Base-by-base conservation (phyloP, 371 early-diverging fungal genomes). In the Paraphysoderma sedebokerense region DNA sequence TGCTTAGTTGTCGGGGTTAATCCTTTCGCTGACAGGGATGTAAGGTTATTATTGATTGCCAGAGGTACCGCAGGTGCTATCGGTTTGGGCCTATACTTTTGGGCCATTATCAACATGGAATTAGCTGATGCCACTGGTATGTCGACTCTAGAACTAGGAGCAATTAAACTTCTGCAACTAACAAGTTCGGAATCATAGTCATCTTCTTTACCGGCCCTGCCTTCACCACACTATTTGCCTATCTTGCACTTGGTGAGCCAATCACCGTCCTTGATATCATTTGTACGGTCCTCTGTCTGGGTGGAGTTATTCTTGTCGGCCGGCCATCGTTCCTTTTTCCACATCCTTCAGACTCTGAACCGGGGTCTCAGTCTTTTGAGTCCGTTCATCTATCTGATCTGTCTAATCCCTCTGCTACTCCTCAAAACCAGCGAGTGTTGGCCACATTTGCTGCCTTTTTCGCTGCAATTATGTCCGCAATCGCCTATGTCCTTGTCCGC, bases 151-250 rank as follows among this genome's bases (percentile, higher is more conserved):
- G n/a, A n/a, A n/a, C n/a, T n/a, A n/a, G n/a, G n/a, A n/a, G n/a
- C n/a, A n/a, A n/a, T n/a, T n/a, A n/a, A n/a, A n/a, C n/a, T n/a
- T n/a, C n/a, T n/a, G n/a, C n/a, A n/a, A n/a, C n/a, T n/a, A n/a
- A n/a, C n/a, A n/a, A 23, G 7, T 13, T 23, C 23, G 34, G 26
- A 27, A 20, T 24, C n/a, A 41, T 53, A 1, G 79, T 79, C 7
- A 53, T 85, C 8, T 84, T 85, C 57, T 87, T 84, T 54, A 70
- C 79, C 15, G 77, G 77, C 1, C 85, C 87, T 5, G 68, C 75
- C 6, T 77, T 85, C 47, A 84, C 83, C 2, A 74, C 81, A 9
- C 58, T 85, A 22, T 48, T 82, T n/a, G 79, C 78, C 5, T 50
- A 65, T 22, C 27, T 77, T 30, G 57, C 70, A n/a, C 62, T 85